phyloP scores from a whole-genome alignment of 352 stramenopile genomes.

The Discostella stelligera region DNA sequence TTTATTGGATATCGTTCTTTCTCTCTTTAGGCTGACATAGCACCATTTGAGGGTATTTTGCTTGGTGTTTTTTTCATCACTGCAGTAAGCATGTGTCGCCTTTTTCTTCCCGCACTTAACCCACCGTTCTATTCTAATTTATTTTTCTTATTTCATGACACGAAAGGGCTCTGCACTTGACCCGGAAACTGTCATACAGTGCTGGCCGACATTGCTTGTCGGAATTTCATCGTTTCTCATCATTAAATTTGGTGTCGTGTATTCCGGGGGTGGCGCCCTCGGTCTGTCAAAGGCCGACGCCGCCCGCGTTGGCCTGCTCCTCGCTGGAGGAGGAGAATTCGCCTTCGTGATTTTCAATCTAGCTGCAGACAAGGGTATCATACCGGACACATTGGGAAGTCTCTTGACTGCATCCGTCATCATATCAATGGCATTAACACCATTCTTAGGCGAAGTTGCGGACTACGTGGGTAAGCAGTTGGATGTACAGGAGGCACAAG shows the following conservation, averaged over 20 bases:
- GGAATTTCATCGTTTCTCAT: slow-evolving; percentile 58
- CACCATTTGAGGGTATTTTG: slow-evolving; percentile 77
- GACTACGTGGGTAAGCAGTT: slow-evolving; percentile 55
- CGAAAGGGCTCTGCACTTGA: slow-evolving; percentile 59
- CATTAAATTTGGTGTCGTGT: slow-evolving; percentile 64
- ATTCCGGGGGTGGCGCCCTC: slow-evolving; percentile 74
- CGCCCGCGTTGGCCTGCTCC: slow-evolving; percentile 57
- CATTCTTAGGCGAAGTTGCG: slow-evolving; percentile 55
- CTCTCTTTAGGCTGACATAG: slow-evolving; percentile 63
- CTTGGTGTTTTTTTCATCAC: slow-evolving; percentile 80
- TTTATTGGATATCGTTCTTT: background rate
- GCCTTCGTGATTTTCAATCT: slow-evolving; percentile 74
- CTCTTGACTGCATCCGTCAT: slow-evolving; percentile 67
- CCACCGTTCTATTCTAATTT: too few relatives aligned
- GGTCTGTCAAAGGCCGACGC: slow-evolving; percentile 57
- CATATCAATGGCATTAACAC: slow-evolving; percentile 73
- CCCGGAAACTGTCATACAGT: slow-evolving; percentile 51
- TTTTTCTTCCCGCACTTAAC: background rate
- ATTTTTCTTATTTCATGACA: background rate
- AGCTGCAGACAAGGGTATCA: slow-evolving; percentile 60
- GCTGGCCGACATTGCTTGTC: slow-evolving; percentile 63
- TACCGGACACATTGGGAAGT: slow-evolving; percentile 48
- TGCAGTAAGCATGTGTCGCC: slow-evolving; percentile 11
- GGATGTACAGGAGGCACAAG: slow-evolving; percentile 41
- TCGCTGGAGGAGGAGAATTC: slow-evolving; percentile 75